Base-by-base conservation (phyloP, 2,329 filamentous ascomycete species). In the Microdochium trichocladiopsis region DNA sequence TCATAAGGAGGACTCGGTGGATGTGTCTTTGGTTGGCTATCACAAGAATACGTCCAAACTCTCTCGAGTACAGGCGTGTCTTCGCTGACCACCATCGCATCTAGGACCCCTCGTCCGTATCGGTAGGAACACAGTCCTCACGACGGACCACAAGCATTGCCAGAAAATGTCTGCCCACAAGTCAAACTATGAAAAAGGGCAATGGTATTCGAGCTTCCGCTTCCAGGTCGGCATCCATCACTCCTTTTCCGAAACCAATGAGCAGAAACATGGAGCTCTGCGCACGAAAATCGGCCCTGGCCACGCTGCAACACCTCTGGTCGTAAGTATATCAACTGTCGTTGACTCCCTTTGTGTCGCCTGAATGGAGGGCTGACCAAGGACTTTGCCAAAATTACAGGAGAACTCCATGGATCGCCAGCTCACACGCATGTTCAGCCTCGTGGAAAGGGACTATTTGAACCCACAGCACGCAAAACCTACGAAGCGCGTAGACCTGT, bases 391-490 rank as follows among this genome's bases (percentile, higher is more conserved):
- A 56, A 64, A 22, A 6, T 8, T 18, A 45, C 41, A 45, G 41
- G 61, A 69, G 51, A 47, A 58, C 23, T 52, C 58, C 24, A 58
- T 73, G 6, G 53, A 59, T 11, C 55, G 59, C 2, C 56, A 72
- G 1, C 54, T 57, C 8, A 25, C 49, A 3, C 63, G 60, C 3
- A 55, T 72, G 47, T 56, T 67, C 48, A 53, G 55, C 1, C 53
- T 65, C 22, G 55, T 57, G 25, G 52, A 55, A 10, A 52, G 53
- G 1, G 57, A 61, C 9, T 48, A 50, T n/a, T 24, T 53, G 9
- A 45, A 45, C 21, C 41, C 41, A 23, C 12, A 12, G 21, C 16
- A 18, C 16, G 21, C 41, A 5, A 8, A 16, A 22, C 41, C 41
- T 9, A 31, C 52, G 31, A 48, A 53, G n/a, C 31, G 36, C 14